Base-by-base conservation (phyloP, 441 rosid species). In the Caryocar brasiliense region DNA sequence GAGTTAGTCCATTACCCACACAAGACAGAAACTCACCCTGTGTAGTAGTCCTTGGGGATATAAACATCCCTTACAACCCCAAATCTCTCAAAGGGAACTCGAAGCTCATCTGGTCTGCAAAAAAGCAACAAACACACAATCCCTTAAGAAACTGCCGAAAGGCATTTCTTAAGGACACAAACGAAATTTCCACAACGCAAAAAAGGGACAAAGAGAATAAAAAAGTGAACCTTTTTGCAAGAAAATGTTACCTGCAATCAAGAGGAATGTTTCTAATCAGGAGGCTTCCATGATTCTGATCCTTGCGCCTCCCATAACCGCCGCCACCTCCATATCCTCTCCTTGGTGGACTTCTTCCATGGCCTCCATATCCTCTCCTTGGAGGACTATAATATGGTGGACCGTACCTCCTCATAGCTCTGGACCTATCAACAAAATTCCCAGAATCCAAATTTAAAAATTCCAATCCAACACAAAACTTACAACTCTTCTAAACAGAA, bases 31-130 rank as follows among this genome's bases (percentile, higher is more conserved):
- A 50, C 86, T 60, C 52, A 91, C 98, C 96, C 90, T 11, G 96
- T 70, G 70, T 85, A 76, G 62, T 81, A 92, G 59, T 92, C 95
- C 73, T 81, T 79, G 0, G 98, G 96, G 47, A 91, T 72, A 69
- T 92, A 92, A 5, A 92, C 95, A 59, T 92, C 98, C 59, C 95
- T 83, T 35, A 92, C 94, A 49, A 58, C 66, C 26, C 98, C 98
- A 59, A 77, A 88, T 46, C 95, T 83, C 81, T 88, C 96, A 40
- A 92, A 92, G 0, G 93, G 87, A 27, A 56, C 58, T 43, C 95
- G 73, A 44, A 88, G 89, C 63, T 92, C 98, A 64, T 92, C 98
- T 23, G 86, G 80, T 54, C 98, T 92, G 66, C 67, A 70, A 68
- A 56, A 19, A 51, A 7, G 28, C 35, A 32, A 13, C 12, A 18